These are phyloP conservation scores for Fraxinus americana DNA, from an alignment of 257 asterid genomes.

Conservation along the genomic window DNA sequence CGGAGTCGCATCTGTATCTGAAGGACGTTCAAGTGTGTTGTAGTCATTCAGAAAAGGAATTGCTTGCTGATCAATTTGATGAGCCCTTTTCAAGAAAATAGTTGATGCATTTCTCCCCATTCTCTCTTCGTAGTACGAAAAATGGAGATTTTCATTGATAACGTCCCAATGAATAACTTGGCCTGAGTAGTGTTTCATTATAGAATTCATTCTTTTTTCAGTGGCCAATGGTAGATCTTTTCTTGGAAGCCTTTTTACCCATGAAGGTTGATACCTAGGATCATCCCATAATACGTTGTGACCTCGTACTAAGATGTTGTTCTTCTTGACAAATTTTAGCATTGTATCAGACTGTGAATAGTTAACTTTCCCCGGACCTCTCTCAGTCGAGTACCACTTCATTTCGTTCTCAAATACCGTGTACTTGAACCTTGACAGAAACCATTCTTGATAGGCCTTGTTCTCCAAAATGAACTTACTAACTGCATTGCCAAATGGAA, in stretches of 20 bases:
- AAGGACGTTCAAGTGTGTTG: constrained; percentile 55
- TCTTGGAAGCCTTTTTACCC: constrained; percentile 45
- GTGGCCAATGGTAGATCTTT: constrained; percentile 35
- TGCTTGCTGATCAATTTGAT: constrained; percentile 42
- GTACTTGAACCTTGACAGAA: constrained; percentile 52
- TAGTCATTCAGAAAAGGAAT: constrained; percentile 61
- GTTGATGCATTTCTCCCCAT: constrained; percentile 49
- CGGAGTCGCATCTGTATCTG: constrained; percentile 44
- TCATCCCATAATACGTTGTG: constrained; percentile 70
- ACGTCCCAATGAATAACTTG: constrained; percentile 76
- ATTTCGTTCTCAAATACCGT: constrained; percentile 64
- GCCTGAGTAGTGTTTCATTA: constrained; percentile 43
- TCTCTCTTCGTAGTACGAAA: constrained; percentile 40
- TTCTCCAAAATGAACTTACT: constrained; percentile 19
- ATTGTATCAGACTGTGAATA: constrained; percentile 49
- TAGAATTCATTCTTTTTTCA: constrained; percentile 38
- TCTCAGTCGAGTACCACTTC: constrained; percentile 56
- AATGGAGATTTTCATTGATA: constrained; percentile 63
- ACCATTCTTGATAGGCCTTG: constrained; percentile 47
- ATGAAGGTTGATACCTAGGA: constrained; percentile 34
- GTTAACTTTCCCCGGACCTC: constrained; percentile 41
- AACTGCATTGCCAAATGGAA: constrained; percentile 35
- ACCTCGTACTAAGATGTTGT: constrained; percentile 46
- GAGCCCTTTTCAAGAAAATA: constrained; percentile 34
- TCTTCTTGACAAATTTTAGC: constrained; percentile 42